phyloP scores from a whole-genome alignment of 768 basidiomycete species.

The Boletellus sp. region DNA sequence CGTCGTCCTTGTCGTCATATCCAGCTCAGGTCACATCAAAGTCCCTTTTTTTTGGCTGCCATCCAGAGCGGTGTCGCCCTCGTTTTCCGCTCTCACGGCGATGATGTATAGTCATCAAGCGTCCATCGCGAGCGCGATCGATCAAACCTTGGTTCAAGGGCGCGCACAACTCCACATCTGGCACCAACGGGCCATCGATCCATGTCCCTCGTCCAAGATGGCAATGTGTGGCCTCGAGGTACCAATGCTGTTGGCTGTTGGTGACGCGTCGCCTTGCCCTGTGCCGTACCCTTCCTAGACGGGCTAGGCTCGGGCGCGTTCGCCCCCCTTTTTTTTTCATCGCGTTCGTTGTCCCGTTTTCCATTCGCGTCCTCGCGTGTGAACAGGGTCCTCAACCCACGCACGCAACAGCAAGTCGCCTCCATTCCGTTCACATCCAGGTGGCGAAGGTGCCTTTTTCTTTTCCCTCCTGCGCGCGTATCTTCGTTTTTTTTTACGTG shows the following conservation, averaged over 20 bases:
- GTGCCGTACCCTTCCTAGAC: too few relatives aligned
- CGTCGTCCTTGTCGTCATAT: neutral
- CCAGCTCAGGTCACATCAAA: slow-evolving; percentile 1
- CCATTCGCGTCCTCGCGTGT: too few relatives aligned
- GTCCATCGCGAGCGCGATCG: slow-evolving; percentile 12
- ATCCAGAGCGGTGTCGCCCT: slow-evolving; percentile 9
- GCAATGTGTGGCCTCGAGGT: neutral
- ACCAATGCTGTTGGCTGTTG: neutral
- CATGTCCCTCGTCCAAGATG: neutral
- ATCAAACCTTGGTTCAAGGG: slow-evolving; percentile 17
- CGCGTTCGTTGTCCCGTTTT: too few relatives aligned
- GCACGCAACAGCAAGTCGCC: too few relatives aligned
- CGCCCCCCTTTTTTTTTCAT: too few relatives aligned
- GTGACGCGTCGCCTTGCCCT: too few relatives aligned
- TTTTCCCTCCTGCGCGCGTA: neutral
- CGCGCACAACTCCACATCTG: slow-evolving; percentile 5
- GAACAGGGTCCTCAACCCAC: too few relatives aligned
- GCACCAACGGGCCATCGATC: slow-evolving; percentile 9
- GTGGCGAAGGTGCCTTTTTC: neutral
- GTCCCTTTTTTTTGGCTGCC: slow-evolving; percentile 4
- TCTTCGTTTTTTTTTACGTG: slow-evolving; percentile 6
- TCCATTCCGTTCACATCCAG: too few relatives aligned
- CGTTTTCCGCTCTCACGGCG: slow-evolving; percentile 13
- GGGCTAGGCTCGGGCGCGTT: too few relatives aligned
- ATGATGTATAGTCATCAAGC: neutral